phyloP scores from a whole-genome alignment of 2,329 filamentous ascomycete species.

The Emmonsiellopsis sp. region DNA sequence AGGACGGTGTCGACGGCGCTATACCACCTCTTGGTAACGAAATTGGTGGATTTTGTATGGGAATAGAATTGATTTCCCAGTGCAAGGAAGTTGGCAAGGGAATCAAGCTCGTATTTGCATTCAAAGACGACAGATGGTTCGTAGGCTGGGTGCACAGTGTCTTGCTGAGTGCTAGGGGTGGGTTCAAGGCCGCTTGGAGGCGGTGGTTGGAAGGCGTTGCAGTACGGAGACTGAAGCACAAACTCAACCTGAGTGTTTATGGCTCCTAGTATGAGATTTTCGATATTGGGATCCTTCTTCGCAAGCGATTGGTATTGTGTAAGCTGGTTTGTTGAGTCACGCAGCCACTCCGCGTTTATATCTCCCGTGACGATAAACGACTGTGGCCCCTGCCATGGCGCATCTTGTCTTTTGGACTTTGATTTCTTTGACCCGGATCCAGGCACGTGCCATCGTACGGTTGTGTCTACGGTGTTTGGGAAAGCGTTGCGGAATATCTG shows the following conservation, averaged over 20 bases:
- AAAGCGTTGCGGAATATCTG: slow-evolving; percentile 93
- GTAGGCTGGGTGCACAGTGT: slow-evolving; percentile 76
- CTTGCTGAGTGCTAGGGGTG: slow-evolving; percentile 70
- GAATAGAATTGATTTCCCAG: slow-evolving; percentile 79
- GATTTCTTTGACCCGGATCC: slow-evolving; percentile 39
- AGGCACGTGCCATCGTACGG: slow-evolving; percentile 75
- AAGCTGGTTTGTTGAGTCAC: slow-evolving; percentile 88
- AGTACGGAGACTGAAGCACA: slow-evolving; percentile 90
- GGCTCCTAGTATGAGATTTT: slow-evolving; percentile 74
- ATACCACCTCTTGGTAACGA: slow-evolving; percentile 70
- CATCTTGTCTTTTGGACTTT: slow-evolving; percentile 39
- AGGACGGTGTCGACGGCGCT: slow-evolving; percentile 66
- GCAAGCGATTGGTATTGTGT: slow-evolving; percentile 80
- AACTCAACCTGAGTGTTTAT: slow-evolving; percentile 96
- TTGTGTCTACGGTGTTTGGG: slow-evolving; percentile 84
- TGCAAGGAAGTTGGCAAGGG: slow-evolving; percentile 80
- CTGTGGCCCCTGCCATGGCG: slow-evolving; percentile 72
- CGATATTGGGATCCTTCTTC: slow-evolving; percentile 67
- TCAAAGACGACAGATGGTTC: slow-evolving; percentile 83
- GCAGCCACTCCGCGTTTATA: slow-evolving; percentile 86
- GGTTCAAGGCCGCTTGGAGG: slow-evolving; percentile 65
- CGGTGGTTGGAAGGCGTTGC: slow-evolving; percentile 95
- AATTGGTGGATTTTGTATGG: slow-evolving; percentile 66
- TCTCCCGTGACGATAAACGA: slow-evolving; percentile 91
- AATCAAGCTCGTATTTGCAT: slow-evolving; percentile 98